A percentile compares a stretch with the other conserved stretches of the same genome.
Evolutionary conservation across 2,329 filamentous ascomycete species (phyloP).

Genomic region (Ophiostoma sp.): DNA sequence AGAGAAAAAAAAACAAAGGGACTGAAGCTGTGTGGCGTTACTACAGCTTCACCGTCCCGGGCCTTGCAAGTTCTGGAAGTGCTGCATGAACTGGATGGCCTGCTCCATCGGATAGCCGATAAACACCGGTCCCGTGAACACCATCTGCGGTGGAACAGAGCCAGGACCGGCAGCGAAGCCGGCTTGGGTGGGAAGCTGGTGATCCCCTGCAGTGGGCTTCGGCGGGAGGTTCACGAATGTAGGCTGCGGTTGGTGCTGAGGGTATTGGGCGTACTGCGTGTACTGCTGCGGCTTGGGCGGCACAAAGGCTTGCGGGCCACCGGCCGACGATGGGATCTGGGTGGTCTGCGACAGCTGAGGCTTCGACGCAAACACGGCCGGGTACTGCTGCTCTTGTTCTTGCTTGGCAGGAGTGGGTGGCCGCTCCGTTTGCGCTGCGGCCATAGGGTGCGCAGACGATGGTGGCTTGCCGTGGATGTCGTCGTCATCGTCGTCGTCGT

Average conservation of each 20-base stretch:
- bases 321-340: constrained; percentile 19
- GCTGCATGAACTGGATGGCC: constrained; percentile 68
- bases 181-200: not conserved
- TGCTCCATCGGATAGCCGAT: constrained; percentile 85
- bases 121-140: constrained; percentile 91
- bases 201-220: not conserved
- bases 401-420: constrained; percentile 28
- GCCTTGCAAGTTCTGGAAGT: constrained; percentile 37
- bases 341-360: constrained; percentile 13
- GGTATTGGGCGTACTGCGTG: constrained; percentile 13
- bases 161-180: constrained; percentile 28
- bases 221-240: constrained; percentile 44
- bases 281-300: constrained; percentile 1
- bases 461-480: not conserved
- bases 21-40: not conserved
- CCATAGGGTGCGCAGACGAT: not conserved
- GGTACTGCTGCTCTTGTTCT: constrained; percentile 20
- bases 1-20: not conserved
- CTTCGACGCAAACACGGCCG: not conserved
- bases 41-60: not conserved
- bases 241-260: constrained; percentile 36
- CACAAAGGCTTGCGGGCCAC: not conserved
- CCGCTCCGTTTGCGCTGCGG: constrained; percentile 22
- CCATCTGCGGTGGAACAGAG: constrained; percentile 58
- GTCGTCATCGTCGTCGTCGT: not conserved